Base-by-base conservation (phyloP, 495 filamentous ascomycete species). In the Aspergillus sparsus region DNA sequence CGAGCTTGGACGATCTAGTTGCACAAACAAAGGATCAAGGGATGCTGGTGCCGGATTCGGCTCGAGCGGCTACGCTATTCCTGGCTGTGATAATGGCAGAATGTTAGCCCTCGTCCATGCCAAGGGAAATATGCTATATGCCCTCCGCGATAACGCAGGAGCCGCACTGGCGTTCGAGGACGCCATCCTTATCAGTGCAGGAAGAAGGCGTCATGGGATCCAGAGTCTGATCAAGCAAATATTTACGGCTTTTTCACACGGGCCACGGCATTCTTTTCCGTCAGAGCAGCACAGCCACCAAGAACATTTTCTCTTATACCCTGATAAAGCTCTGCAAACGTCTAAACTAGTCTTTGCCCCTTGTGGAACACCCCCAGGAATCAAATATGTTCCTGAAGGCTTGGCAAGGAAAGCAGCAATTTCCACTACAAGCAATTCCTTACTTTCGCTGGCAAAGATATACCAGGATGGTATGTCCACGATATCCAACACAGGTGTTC, bases 111-210 rank as follows among this genome's bases (percentile, higher is more conserved):
- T 99, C 21, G 83, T 97, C 27, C 95, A 99, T 74, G 93, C 92
- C 3, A 99, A 98, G 73, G 94, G 95, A 32, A 99, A 98, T 64
- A 96, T 98, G 91, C 81, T 98, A 2, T 99, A 99, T 75, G 85
- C 91, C 37, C 74, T 96, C 53, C 92, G 92, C 27, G 89, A 98
- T 61, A 91, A 94, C 66, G 79, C 80, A 45, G 87, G 82, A 11
- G 94, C 94, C 13, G 92, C 94, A 1, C 84, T 87, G 58, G 92
- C 95, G 8, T 99, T 99, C 65, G 94, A 98, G 65, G 92, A 97
- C 71, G 94, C 92, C 2, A 92, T 99, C 32, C 74, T 96, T 57
- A 93, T 98, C 65, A 92, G 89, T 53, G 82, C 89, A 42, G 94
- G 93, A 8, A 82, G 83, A 64, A 81, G 84, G 42, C 80, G 86